phyloP scores from a whole-genome alignment of 805 yeast genomes.

The Teunomyces panamensis region DNA sequence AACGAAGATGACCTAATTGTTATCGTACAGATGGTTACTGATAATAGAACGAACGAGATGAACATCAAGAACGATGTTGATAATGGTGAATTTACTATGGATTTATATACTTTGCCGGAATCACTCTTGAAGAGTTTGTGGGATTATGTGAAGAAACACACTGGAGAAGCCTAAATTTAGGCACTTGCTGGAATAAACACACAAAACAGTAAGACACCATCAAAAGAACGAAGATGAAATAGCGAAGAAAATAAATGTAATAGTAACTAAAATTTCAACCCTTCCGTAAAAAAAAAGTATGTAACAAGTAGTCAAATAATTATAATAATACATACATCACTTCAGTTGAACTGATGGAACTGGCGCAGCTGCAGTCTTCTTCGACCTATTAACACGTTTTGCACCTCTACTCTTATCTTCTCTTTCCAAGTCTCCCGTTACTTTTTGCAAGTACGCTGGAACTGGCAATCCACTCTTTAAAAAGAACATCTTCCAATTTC shows the following conservation, averaged over 20 bases:
- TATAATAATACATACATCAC: background rate
- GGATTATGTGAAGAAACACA: conserved; percentile 86
- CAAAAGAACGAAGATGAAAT: background rate
- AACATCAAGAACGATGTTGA: conserved; percentile 93
- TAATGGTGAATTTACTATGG: conserved; percentile 97
- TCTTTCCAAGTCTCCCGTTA: conserved; percentile 80
- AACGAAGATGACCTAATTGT: conserved; percentile 90
- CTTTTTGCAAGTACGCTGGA: conserved; percentile 76
- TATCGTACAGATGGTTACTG: conserved; percentile 96
- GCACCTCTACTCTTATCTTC: conserved; percentile 42
- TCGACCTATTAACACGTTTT: conserved; percentile 23
- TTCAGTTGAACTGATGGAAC: conserved; percentile 23
- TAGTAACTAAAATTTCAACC: background rate
- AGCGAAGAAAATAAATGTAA: conserved; percentile 1
- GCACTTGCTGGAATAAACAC: background rate
- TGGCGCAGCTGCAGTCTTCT: conserved; percentile 41
- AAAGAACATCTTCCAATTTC: conserved; percentile 91
- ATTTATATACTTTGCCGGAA: conserved; percentile 89
- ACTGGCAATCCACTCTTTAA: conserved; percentile 71
- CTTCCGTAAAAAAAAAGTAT: background rate
- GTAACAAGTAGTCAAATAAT: conserved; percentile 7
- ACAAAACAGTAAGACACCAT: background rate
- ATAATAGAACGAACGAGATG: conserved; percentile 92
- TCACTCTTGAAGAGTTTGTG: conserved; percentile 84
- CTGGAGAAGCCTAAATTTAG: conserved; percentile 8